phyloP scores from a whole-genome alignment of 2,329 filamentous ascomycete species.

The Fusarium sp. region DNA sequence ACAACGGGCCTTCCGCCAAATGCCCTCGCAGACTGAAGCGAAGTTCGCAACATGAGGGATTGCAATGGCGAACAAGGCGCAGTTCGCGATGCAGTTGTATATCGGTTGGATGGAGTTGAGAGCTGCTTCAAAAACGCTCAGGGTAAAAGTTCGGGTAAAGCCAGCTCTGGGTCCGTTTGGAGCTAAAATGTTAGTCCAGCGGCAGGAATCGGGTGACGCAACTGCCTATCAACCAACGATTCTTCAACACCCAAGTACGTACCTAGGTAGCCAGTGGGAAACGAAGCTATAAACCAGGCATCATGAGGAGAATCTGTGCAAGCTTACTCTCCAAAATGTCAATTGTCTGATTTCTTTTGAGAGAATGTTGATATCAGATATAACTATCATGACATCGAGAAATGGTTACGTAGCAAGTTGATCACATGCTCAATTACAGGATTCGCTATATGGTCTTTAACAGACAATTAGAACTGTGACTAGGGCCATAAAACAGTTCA shows the following conservation, averaged over 20 bases:
- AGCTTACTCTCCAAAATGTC: background rate
- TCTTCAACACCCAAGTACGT: background rate
- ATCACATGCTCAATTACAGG: background rate
- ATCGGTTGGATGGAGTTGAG: constrained; percentile 49
- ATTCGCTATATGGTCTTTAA: background rate
- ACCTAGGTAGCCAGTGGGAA: background rate
- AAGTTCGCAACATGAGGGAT: constrained; percentile 75
- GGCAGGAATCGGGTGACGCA: constrained; percentile 54
- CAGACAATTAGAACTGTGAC: background rate
- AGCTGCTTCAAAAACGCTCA: constrained; percentile 56
- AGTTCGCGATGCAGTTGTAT: constrained; percentile 45
- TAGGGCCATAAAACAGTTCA: background rate
- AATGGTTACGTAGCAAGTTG: background rate
- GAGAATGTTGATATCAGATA: background rate
- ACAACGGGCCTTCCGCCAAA: constrained; percentile 65
- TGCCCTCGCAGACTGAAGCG: constrained; percentile 72
- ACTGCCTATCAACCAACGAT: constrained; percentile 23
- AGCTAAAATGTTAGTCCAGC: constrained; percentile 41
- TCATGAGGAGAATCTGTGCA: background rate
- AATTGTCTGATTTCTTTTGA: background rate
- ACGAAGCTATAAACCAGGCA: background rate
- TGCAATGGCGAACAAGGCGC: constrained; percentile 57
- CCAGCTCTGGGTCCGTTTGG: constrained; percentile 43
- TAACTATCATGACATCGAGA: background rate
- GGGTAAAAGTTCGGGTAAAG: constrained; percentile 59